phyloP scores from a whole-genome alignment of 2,329 filamentous ascomycete species.

The Mycosphaerella arachidis region DNA sequence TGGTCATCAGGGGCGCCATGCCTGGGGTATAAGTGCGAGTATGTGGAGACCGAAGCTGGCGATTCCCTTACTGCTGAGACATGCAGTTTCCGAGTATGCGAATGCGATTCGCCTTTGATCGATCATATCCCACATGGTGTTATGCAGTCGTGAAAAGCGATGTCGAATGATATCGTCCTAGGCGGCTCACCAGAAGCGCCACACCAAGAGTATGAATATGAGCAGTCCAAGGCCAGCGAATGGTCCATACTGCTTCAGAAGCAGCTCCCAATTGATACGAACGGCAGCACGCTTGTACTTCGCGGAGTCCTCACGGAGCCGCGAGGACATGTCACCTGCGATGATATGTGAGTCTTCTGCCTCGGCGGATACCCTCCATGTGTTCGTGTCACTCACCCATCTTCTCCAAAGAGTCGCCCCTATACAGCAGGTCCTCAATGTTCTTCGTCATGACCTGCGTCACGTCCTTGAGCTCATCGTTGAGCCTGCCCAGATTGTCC shows the following conservation, averaged over 20 bases:
- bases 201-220: constrained; percentile 81
- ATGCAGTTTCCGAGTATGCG: neutral
- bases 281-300: constrained; percentile 93
- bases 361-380: neutral
- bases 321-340: constrained; percentile 41
- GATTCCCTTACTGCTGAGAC: neutral
- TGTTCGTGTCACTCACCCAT: constrained; percentile 74
- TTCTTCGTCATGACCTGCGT: constrained; percentile 99
- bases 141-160: neutral
- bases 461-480: constrained; percentile 94
- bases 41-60: neutral
- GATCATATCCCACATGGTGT: constrained; percentile 6
- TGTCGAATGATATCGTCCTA: neutral
- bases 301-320: constrained; percentile 84
- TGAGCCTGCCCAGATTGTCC: constrained; percentile 90
- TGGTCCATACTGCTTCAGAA: constrained; percentile 94
- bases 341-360: constrained; percentile 4
- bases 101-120: neutral
- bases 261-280: constrained; percentile 94
- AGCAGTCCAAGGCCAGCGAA: constrained; percentile 77
- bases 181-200: constrained; percentile 60
- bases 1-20: neutral
- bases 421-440: constrained; percentile 93
- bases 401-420: constrained; percentile 87
- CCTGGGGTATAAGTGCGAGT: neutral